phyloP scores from a whole-genome alignment of 2,329 filamentous ascomycete species.

The Trichoderma koningiopsis region DNA sequence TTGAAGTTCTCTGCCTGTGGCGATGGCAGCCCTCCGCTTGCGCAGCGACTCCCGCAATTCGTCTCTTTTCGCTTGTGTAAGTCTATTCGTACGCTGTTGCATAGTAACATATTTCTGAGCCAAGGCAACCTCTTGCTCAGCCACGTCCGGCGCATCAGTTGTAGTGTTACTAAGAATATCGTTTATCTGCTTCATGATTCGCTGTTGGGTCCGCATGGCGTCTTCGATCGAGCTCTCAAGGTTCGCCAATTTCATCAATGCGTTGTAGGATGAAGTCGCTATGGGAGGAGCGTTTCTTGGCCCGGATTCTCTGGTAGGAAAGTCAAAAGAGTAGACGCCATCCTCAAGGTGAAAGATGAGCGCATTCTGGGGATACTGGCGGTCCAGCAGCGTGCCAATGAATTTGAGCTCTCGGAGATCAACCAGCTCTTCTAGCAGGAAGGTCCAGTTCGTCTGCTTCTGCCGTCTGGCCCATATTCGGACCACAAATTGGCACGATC shows the following conservation, averaged over 20 bases:
- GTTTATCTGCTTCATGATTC: constrained; percentile 78
- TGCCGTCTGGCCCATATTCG: constrained; percentile 72
- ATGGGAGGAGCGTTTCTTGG: constrained; percentile 56
- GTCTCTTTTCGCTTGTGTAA: constrained; percentile 62
- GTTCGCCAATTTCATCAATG: constrained; percentile 84
- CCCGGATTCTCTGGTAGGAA: constrained; percentile 54
- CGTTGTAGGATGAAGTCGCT: constrained; percentile 79
- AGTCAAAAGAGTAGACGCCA: constrained; percentile 80
- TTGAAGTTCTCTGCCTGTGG: constrained; percentile 62
- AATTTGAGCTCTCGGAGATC: constrained; percentile 76
- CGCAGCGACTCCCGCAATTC: constrained; percentile 69
- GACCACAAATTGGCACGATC: constrained; percentile 65
- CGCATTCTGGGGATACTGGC: constrained; percentile 77
- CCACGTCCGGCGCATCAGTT: constrained; percentile 48
- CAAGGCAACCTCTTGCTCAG: constrained; percentile 52
- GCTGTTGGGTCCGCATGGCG: constrained; percentile 74
- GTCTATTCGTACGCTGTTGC: constrained; percentile 67
- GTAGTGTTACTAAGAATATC: constrained; percentile 50
- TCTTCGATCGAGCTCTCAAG: constrained; percentile 91
- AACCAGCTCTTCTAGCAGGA: constrained; percentile 72
- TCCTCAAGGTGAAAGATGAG: constrained; percentile 84
- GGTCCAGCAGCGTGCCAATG: constrained; percentile 69
- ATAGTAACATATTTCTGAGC: constrained; percentile 58
- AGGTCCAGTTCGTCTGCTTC: constrained; percentile 52
- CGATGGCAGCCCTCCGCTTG: constrained; percentile 68